phyloP scores from a whole-genome alignment of 345 rosid genomes.

The Syzygium grande region DNA sequence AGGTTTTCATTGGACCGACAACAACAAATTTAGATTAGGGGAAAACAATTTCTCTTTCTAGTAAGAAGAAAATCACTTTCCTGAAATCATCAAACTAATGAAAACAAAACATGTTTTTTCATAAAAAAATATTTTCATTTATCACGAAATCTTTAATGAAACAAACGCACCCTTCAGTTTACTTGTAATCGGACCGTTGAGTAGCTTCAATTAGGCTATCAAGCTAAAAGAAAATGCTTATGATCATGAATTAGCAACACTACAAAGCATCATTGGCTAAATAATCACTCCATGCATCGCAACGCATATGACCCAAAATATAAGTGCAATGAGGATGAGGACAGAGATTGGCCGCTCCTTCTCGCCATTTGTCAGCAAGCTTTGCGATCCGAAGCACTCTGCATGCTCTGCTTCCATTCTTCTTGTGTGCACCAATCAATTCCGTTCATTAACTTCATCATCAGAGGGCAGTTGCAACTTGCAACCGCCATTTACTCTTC shows the following conservation, averaged over 20 bases:
- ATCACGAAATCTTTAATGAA: rapidly evolving
- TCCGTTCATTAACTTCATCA: background rate
- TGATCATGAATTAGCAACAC: background rate
- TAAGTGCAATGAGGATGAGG: background rate
- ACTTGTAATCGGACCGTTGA: background rate
- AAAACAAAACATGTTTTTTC: background rate
- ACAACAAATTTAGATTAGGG: background rate
- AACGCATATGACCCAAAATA: background rate
- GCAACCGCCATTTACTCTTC: background rate
- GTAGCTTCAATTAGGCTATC: background rate
- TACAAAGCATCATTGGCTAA: background rate
- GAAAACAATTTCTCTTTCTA: background rate
- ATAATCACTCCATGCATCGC: background rate
- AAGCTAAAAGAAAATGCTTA: background rate
- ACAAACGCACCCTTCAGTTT: background rate
- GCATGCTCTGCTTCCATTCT: background rate
- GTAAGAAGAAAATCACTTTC: rapidly evolving
- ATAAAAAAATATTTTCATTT: background rate
- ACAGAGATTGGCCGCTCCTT: background rate
- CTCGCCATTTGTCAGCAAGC: background rate
- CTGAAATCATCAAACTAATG: background rate
- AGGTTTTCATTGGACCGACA: background rate
- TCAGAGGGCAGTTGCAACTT: background rate
- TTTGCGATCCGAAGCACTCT: background rate
- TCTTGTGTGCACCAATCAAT: background rate